Percentiles rank a stretch among this genome's conserved stretches.
These are phyloP conservation scores for Scleroderma bovista DNA, from an alignment of 768 basidiomycete species.

Conservation along the genomic window DNA sequence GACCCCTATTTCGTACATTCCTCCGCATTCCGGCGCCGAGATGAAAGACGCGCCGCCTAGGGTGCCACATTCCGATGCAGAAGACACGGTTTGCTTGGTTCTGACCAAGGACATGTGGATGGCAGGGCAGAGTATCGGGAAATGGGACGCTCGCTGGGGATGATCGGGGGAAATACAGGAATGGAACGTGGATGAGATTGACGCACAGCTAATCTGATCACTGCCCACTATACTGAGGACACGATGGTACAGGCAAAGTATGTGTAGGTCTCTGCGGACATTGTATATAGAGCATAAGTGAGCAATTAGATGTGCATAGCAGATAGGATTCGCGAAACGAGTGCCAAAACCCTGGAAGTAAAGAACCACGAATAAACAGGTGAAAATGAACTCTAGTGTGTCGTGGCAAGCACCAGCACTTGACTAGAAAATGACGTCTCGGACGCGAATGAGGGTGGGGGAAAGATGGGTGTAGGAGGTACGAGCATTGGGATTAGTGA, in stretches of 20 bases:
- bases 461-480: conserved; percentile 54
- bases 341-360: conserved; percentile 12
- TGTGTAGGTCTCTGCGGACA: conserved; percentile 19
- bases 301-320: conserved; percentile 28
- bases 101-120: conserved; percentile 36
- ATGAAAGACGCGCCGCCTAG: conserved; percentile 31
- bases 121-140: conserved; percentile 39
- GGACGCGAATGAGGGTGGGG: conserved; percentile 41
- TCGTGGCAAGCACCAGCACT: neutral
- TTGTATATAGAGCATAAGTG: conserved; percentile 33
- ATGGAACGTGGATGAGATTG: conserved; percentile 35
- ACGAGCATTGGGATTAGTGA: conserved; percentile 55
- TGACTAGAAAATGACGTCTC: conserved; percentile 30
- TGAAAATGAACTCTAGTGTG: conserved; percentile 5
- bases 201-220: conserved; percentile 27
- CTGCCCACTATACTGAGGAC: conserved; percentile 28
- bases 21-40: conserved; percentile 18
- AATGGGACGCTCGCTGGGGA: conserved; percentile 39
- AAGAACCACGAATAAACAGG: conserved; percentile 1
- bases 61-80: conserved; percentile 43
- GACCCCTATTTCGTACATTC: conserved; percentile 47
- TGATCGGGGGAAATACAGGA: conserved; percentile 29
- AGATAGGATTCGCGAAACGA: conserved; percentile 16
- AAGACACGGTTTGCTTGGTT: conserved; percentile 48
- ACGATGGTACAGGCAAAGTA: conserved; percentile 30